Percentiles rank a stretch among this genome's conserved stretches.
These are phyloP conservation scores for Drechslera avenae DNA, from an alignment of 2,329 filamentous ascomycete genomes.

Conservation along the genomic window DNA sequence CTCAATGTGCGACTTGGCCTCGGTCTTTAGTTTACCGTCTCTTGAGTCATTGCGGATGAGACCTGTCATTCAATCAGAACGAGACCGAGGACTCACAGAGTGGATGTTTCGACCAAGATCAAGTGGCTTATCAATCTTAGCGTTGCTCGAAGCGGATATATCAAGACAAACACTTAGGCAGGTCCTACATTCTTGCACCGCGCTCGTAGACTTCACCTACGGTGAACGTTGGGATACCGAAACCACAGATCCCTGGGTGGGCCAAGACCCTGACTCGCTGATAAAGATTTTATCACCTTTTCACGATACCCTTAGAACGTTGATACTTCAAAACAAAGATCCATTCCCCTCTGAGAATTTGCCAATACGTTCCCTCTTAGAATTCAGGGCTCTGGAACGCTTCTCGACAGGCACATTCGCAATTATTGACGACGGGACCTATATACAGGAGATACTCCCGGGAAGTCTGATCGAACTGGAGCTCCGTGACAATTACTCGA, in stretches of 20 bases:
- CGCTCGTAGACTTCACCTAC: conserved; percentile 5
- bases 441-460: not conserved
- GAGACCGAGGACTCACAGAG: not conserved
- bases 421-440: not conserved
- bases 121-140: conserved; percentile 1
- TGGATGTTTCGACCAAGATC: not conserved
- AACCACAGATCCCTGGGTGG: not conserved
- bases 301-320: conserved; percentile 1
- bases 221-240: not conserved
- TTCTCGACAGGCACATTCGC: conserved; percentile 3
- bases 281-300: conserved; percentile 7
- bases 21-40: not conserved
- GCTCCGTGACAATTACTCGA: not conserved
- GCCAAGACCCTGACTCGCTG: conserved; percentile 1
- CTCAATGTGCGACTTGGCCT: not conserved
- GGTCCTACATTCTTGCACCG: conserved; percentile 4
- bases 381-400: not conserved
- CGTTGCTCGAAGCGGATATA: not conserved
- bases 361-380: not conserved
- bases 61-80: not conserved
- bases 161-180: conserved; percentile 1
- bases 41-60: not conserved
- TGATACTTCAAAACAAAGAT: not conserved
- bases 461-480: not conserved
- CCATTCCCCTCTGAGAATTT: not conserved